A percentile compares a stretch with the other conserved stretches of the same genome.
Evolutionary conservation across 1,284 basidiomycete species (phyloP).

Genomic region (Fereydounia khargensis): DNA sequence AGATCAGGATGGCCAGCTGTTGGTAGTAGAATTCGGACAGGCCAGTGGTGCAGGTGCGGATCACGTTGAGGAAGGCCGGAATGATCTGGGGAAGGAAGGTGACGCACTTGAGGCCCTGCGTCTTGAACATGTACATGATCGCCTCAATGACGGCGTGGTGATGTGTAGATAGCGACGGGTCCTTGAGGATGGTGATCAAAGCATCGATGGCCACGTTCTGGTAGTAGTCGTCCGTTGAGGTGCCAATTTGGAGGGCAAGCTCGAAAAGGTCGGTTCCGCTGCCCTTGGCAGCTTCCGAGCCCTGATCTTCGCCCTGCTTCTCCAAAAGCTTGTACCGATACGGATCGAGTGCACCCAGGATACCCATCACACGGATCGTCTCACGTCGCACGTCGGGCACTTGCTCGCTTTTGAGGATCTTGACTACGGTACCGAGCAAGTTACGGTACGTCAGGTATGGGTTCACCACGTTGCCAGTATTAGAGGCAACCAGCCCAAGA

Average conservation of each 20-base stretch:
- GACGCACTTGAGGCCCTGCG: constrained; percentile 93
- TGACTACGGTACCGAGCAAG: constrained; percentile 79
- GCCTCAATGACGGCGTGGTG: constrained; percentile 89
- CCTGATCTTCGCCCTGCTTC: constrained; percentile 71
- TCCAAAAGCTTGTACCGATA: constrained; percentile 84
- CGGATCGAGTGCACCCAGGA: constrained; percentile 95
- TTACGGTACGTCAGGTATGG: constrained; percentile 89
- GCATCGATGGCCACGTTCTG: constrained; percentile 93
- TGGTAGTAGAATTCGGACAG: constrained; percentile 93
- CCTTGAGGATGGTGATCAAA: constrained; percentile 82
- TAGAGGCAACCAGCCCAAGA: constrained; percentile 90
- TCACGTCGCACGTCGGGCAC: constrained; percentile 72
- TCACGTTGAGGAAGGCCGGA: constrained; percentile 88
- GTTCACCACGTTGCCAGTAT: constrained; percentile 89
- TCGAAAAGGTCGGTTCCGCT: constrained; percentile 64
- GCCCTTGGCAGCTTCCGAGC: constrained; percentile 59
- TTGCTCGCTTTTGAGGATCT: constrained; percentile 81
- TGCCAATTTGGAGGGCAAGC: constrained; percentile 61
- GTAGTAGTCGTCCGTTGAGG: constrained; percentile 81
- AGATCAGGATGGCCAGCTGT: constrained; percentile 90
- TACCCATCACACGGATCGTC: constrained; percentile 87
- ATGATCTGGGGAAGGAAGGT: constrained; percentile 94
- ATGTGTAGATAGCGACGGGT: constrained; percentile 59
- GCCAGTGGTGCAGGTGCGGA: constrained; percentile 72
- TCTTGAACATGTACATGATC: constrained; percentile 99